Conservation (phyloP, 1,139 yeast genomes). For the Debaryomyces sp. region DNA sequence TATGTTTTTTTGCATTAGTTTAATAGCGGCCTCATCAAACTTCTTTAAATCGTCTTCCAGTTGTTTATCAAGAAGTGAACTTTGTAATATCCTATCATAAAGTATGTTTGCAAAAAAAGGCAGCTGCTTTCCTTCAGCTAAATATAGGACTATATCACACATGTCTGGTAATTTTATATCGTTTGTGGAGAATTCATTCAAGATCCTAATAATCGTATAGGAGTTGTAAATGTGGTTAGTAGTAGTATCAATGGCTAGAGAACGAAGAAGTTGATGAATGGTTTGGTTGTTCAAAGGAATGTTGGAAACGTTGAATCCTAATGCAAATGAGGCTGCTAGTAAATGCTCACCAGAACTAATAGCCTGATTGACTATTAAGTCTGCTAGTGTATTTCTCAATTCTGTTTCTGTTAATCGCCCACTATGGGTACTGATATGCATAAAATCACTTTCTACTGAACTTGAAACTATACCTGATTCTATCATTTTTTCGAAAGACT, state of each 20-base stretch:
- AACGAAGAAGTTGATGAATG: conserved; percentile 10
- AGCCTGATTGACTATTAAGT: conserved; percentile 15
- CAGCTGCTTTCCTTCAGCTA: conserved; percentile 7
- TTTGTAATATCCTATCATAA: conserved; percentile 10
- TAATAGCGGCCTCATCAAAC: background rate
- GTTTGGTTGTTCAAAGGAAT: conserved; percentile 7
- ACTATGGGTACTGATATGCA: background rate
- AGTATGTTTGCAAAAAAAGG: conserved; percentile 21
- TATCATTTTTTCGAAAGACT: conserved; percentile 3
- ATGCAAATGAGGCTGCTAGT: conserved; percentile 23
- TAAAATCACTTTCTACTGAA: background rate
- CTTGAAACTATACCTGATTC: conserved; percentile 2
- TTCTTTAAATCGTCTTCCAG: background rate
- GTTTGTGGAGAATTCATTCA: conserved; percentile 9
- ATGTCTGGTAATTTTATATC: conserved; percentile 13
- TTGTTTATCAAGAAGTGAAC: background rate
- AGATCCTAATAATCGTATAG: conserved; percentile 10
- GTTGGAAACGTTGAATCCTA: conserved; percentile 10
- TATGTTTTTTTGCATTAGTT: conserved; percentile 6
- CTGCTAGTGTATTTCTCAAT: conserved; percentile 7
- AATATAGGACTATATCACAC: conserved; percentile 11
- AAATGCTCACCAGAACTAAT: conserved; percentile 25
- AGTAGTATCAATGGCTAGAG: conserved; percentile 13
- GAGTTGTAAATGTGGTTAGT: conserved; percentile 11
- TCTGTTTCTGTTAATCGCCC: background rate